Conservation (phyloP, 2,329 filamentous ascomycete genomes). For the Stemphylium beticola region DNA sequence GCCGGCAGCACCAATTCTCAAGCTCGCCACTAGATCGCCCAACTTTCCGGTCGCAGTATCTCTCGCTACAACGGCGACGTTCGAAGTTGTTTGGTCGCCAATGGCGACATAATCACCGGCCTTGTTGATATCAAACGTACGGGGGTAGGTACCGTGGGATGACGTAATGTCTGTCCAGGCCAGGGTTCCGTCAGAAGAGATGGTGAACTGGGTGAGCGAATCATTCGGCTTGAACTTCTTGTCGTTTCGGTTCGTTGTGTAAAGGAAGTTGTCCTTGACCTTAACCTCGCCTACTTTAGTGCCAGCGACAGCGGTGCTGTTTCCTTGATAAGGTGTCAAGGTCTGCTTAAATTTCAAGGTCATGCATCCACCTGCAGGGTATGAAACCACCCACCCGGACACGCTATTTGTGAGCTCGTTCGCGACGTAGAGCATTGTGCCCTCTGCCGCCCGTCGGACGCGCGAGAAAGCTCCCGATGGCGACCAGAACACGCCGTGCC, state of each 20-base stretch:
- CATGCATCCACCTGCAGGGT: constrained; percentile 40
- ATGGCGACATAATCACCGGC: constrained; percentile 40
- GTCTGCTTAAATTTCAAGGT: constrained; percentile 39
- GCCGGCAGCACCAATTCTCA: constrained; percentile 35
- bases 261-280: constrained; percentile 44
- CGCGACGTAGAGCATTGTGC: constrained; percentile 38
- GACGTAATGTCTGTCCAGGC: constrained; percentile 38
- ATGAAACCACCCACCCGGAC: constrained; percentile 38
- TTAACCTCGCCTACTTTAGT: constrained; percentile 44
- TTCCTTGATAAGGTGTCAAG: constrained; percentile 41
- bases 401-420: constrained; percentile 46
- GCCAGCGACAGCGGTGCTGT: constrained; percentile 32
- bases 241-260: constrained; percentile 46
- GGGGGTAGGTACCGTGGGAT: constrained; percentile 42
- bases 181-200: constrained; percentile 36
- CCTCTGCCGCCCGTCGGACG: constrained; percentile 24
- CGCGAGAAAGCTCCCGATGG: constrained; percentile 27
- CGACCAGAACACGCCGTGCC: constrained; percentile 61
- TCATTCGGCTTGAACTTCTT: constrained; percentile 44
- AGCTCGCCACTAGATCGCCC: constrained; percentile 28
- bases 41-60: constrained; percentile 37
- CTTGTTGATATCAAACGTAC: constrained; percentile 46
- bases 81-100: constrained; percentile 41
- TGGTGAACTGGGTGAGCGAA: constrained; percentile 44
- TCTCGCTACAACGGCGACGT: constrained; percentile 42